Evolutionary conservation across 208 protist species (phyloP), one percentile per base, ranked within the genome.

Genomic region (Zelonia costaricensis): DNA sequence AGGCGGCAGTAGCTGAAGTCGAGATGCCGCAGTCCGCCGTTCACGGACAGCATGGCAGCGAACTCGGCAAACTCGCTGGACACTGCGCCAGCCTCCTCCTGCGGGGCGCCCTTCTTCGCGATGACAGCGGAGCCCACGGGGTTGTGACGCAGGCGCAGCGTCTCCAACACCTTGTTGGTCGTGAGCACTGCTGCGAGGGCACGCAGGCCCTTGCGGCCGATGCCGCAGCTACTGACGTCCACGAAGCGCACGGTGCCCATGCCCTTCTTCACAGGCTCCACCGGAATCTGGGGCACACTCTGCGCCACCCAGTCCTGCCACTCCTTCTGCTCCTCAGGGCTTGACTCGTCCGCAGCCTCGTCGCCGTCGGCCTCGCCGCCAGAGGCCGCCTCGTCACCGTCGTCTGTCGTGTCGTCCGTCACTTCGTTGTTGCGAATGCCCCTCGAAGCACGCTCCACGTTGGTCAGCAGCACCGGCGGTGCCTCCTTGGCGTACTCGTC

Each of bases 1-100:
- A 95, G 62, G 10, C 72, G 59, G 28, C 87, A 91, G 57, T 89
- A 88, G 13, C 82, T 78, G 12, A 95, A 56, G 68, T 92, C 85
- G 2, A 95, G 65, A 10, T 74, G 58, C 8, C 33, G 62, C 5
- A 95, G 72, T 7, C 71, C 76, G n/a, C 43, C 45, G 70, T 91
- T 93, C 27, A 63, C 46, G 23, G 30, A 43, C 1, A 95, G 49
- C 30, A 76, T 70, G 12, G 69, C 49, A 15, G 62, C 73, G 20
- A 95, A 76, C 18, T 76, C 60, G 16, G 57, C 42, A 30, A 90
- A 82, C 39, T 82, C 85, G 5, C 69, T 57, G 18, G 78, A 77
- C 12, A 82, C 54, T 30, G 56, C 1, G 10, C 13, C 33, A 5
- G 33, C 60, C 10, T 81, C 70, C 22, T 70, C 78, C 12, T 35